These are phyloP conservation scores for Entomophthora muscae DNA, from an alignment of 371 early-diverging fungal species.

Conservation along the genomic window DNA sequence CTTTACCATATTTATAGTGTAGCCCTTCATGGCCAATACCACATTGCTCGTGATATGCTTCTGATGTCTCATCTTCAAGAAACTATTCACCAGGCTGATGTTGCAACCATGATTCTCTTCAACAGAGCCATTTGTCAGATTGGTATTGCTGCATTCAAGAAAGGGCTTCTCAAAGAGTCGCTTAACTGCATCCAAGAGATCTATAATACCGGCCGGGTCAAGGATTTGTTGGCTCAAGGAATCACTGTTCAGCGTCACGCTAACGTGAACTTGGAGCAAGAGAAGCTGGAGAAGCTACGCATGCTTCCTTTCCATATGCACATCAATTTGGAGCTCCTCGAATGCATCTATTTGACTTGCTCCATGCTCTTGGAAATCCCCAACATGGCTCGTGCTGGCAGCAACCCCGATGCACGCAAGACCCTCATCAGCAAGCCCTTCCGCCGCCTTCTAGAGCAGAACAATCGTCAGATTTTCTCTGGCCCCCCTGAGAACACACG, in stretches of 20 bases:
- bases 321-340: conserved; percentile 93
- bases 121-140: conserved; percentile 93
- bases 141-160: conserved; percentile 92
- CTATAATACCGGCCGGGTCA: conserved; percentile 64
- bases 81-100: conserved; percentile 71
- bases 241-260: conserved; percentile 53
- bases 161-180: conserved; percentile 77
- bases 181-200: conserved; percentile 79
- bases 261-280: conserved; percentile 62
- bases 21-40: conserved; percentile 86
- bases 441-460: conserved; percentile 83
- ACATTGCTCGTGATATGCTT: conserved; percentile 86
- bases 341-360: conserved; percentile 86
- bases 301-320: conserved; percentile 98
- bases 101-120: conserved; percentile 85
- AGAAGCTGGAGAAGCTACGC: conserved; percentile 77
- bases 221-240: conserved; percentile 92
- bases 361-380: conserved; percentile 96
- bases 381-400: conserved; percentile 72
- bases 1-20: conserved; percentile 93
- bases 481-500: conserved; percentile 94
- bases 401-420: conserved; percentile 53
- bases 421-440: conserved; percentile 80
- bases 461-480: conserved; percentile 84
- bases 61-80: conserved; percentile 97